phyloP scores from a whole-genome alignment of 1,284 basidiomycete genomes.

The Rhizopogon parksii region DNA sequence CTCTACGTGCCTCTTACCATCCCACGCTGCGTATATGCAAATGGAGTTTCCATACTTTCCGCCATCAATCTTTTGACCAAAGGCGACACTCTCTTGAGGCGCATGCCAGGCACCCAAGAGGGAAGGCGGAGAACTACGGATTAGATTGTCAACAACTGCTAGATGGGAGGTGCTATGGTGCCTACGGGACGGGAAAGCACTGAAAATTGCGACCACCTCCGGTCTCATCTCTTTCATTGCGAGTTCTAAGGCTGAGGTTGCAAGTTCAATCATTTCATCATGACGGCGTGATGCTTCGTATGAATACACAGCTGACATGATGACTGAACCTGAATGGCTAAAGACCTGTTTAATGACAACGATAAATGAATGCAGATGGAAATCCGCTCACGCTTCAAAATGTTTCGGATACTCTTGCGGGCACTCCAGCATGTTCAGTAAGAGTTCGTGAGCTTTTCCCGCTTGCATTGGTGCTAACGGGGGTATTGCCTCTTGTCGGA shows the following conservation, averaged over 20 bases:
- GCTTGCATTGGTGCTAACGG: constrained; percentile 27
- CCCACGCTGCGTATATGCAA: constrained; percentile 11
- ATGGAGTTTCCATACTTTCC: constrained; percentile 11
- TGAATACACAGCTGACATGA: constrained; percentile 20
- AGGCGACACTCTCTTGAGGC: constrained; percentile 12
- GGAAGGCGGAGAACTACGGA: constrained; percentile 11
- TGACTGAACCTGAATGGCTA: constrained; percentile 22
- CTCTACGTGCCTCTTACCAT: not conserved
- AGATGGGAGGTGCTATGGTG: not conserved
- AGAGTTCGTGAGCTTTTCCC: constrained; percentile 27
- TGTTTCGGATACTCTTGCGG: constrained; percentile 27
- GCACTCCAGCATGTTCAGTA: constrained; percentile 25
- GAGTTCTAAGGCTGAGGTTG: constrained; percentile 8
- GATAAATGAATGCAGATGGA: not conserved
- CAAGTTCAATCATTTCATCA: constrained; percentile 12
- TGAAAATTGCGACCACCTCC: constrained; percentile 16
- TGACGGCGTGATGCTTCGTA: constrained; percentile 14
- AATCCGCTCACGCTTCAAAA: constrained; percentile 18
- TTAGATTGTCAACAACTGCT: not conserved
- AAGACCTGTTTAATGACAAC: not conserved
- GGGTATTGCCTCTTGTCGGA: constrained; percentile 18
- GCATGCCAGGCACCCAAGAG: constrained; percentile 17
- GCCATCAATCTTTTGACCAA: not conserved
- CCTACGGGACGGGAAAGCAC: constrained; percentile 20
- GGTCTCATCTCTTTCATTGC: constrained; percentile 13